Conservation (phyloP, 306 rosid genomes). For the Corylus heterophylla region DNA sequence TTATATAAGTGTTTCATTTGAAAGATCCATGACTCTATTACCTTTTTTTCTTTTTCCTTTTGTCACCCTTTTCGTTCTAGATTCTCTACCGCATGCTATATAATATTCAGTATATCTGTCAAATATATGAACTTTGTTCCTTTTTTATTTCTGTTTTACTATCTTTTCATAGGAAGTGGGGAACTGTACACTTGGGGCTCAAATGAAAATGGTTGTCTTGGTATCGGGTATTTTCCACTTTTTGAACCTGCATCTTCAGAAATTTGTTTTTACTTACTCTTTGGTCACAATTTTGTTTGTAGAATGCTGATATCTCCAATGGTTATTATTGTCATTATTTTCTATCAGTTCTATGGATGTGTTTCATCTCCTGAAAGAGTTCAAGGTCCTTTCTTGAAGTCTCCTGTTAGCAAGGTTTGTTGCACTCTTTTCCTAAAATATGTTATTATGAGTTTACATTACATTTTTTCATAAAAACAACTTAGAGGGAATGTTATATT, state of each 20-base stretch:
- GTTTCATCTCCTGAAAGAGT: constrained; percentile 71
- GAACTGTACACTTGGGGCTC: constrained; percentile 96
- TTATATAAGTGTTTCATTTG: no score
- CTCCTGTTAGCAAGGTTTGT: constrained; percentile 70
- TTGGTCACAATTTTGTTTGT: constrained; percentile 4
- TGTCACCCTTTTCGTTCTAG: background rate
- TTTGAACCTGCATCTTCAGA: constrained; percentile 12
- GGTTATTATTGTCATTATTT: constrained; percentile 11
- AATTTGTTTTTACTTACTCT: constrained; percentile 8
- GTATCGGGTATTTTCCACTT: constrained; percentile 63
- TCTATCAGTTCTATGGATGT: constrained; percentile 59
- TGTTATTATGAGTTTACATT: constrained; percentile 4
- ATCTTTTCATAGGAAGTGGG: constrained; percentile 53
- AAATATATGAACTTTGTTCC: background rate
- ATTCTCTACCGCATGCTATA: background rate
- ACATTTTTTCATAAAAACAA: background rate
- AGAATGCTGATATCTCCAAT: constrained; percentile 20
- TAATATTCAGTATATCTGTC: background rate
- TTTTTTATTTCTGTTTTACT: constrained; percentile 25
- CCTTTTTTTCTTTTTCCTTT: background rate
- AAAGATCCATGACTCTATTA: background rate
- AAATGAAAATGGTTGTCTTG: constrained; percentile 98
- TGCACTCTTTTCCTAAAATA: constrained; percentile 11
- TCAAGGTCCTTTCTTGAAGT: constrained; percentile 70
- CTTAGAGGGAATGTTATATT: background rate